phyloP scores from a whole-genome alignment of 176 grass and related monocot species.

The Tillandsia leiboldiana region DNA sequence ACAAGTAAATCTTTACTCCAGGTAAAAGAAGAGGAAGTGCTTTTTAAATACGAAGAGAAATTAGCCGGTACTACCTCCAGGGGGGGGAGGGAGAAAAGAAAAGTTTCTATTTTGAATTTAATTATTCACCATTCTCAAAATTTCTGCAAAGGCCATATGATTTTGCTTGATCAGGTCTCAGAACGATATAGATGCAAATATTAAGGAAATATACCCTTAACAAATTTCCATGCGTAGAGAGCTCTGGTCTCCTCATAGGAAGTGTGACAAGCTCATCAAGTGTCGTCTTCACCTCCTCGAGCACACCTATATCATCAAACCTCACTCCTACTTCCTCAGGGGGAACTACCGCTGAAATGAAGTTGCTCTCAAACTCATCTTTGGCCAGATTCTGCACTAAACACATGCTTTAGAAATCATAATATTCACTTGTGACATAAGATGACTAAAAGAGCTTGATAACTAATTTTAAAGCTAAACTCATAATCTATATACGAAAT shows the following conservation, averaged over 20 bases:
- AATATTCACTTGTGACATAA: neutral
- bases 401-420: constrained; percentile 1
- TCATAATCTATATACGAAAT: constrained; percentile 6
- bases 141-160: too few species aligned
- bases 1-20: too few species aligned
- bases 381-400: constrained; percentile 66
- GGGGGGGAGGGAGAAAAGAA: too few species aligned
- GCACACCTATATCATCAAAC: constrained; percentile 91
- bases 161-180: too few species aligned
- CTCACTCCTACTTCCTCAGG: constrained; percentile 91
- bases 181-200: too few species aligned
- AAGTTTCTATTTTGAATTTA: too few species aligned
- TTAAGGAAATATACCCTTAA: constrained; percentile 44
- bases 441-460: neutral
- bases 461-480: constrained; percentile 5
- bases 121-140: too few species aligned
- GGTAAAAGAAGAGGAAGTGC: too few species aligned
- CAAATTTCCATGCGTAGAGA: constrained; percentile 81
- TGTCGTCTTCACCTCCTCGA: constrained; percentile 84
- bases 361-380: constrained; percentile 88
- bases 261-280: constrained; percentile 88
- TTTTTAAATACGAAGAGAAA: too few species aligned
- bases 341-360: constrained; percentile 78
- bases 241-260: constrained; percentile 92
- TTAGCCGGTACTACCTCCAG: too few species aligned